Base-by-base conservation (phyloP, 495 filamentous ascomycete species). In the Aspergillus bertholletiae region DNA sequence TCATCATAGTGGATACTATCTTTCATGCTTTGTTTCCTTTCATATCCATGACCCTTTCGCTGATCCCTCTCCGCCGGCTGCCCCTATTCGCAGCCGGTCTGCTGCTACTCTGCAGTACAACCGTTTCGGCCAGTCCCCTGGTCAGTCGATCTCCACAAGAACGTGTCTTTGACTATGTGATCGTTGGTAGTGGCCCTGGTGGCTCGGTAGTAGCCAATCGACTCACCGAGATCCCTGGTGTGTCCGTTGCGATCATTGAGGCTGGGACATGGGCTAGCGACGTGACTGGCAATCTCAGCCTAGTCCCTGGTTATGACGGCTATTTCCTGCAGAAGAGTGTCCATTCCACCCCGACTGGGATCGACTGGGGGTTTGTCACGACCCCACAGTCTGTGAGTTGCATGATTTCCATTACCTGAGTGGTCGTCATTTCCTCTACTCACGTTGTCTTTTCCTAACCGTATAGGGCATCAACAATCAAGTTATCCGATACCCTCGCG, bases 181-280 rank as follows among this genome's bases (percentile, higher is more conserved):
- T 82, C 0, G 70, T 81, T 2, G 80, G 80, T 3, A 79, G 78
- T 22, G 80, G 80, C 7, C 78, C 62, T 5, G 72, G 75, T 0
- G 80, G 80, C 2, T 56, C 82, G 3, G 61, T 73, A 1, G 53
- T 82, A 2, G 80, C 80, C 6, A 60, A 65, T 8, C 68, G 80
- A 5, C 64, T 82, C 2, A 62, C 68, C 1, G 61, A 67, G 49
- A 46, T 68, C 32, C 60, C 58, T 2, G 32, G 52, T 15, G 50
- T 60, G 17, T 60, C 41, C 18, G 71, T 78, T 2, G 74, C 72
- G 15, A 72, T 83, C 13, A 62, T 84, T 37, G 81, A 84, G 60
- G 80, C 81, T 7, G 80, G 81, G 12, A 68, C 68, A 0, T 77
- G 78, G 54, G 81, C 80, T 52, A 71, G 82, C 53, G 45, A 66